phyloP scores from a whole-genome alignment of 208 protist genomes.

The Crithidia acanthocephali region DNA sequence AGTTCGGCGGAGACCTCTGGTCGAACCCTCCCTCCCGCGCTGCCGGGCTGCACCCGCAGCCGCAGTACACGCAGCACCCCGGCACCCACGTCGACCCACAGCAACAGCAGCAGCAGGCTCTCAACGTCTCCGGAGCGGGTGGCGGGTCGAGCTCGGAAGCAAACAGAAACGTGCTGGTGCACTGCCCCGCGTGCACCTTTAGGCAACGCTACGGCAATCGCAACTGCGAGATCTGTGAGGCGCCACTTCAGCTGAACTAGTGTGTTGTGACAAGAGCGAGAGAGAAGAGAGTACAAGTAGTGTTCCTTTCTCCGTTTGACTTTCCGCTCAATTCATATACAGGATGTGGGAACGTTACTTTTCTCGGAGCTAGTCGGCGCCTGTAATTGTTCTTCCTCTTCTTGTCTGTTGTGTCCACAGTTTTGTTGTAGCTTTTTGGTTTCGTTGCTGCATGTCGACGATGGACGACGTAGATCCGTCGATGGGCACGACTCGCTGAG shows the following conservation, averaged over 20 bases:
- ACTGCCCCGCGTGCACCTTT: slow-evolving; percentile 52
- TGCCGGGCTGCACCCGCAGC: neutral
- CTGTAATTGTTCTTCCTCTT: too few species aligned
- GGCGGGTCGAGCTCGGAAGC: neutral
- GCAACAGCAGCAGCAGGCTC: slow-evolving; percentile 4
- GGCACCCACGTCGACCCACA: slow-evolving; percentile 5
- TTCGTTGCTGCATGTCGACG: neutral
- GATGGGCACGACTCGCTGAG: neutral
- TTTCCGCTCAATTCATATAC: too few species aligned
- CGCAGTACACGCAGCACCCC: neutral
- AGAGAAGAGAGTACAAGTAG: neutral
- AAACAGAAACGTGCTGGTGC: slow-evolving; percentile 26
- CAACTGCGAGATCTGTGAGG: slow-evolving; percentile 43
- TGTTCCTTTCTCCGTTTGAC: too few species aligned
- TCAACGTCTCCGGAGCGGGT: neutral
- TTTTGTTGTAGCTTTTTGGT: slow-evolving; percentile 3
- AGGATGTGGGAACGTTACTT: too few species aligned
- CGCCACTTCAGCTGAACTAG: slow-evolving; percentile 17
- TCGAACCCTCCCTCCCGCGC: slow-evolving; percentile 1
- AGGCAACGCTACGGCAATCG: slow-evolving; percentile 42
- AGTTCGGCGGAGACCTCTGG: slow-evolving; percentile 24
- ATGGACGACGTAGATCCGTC: neutral
- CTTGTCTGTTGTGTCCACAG: neutral
- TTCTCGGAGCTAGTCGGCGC: too few species aligned
- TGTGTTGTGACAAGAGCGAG: neutral